Evolutionary conservation across 768 basidiomycete species (phyloP), one percentile per base, ranked within the genome.

Genomic region (Strobilomyces echinocephalus): DNA sequence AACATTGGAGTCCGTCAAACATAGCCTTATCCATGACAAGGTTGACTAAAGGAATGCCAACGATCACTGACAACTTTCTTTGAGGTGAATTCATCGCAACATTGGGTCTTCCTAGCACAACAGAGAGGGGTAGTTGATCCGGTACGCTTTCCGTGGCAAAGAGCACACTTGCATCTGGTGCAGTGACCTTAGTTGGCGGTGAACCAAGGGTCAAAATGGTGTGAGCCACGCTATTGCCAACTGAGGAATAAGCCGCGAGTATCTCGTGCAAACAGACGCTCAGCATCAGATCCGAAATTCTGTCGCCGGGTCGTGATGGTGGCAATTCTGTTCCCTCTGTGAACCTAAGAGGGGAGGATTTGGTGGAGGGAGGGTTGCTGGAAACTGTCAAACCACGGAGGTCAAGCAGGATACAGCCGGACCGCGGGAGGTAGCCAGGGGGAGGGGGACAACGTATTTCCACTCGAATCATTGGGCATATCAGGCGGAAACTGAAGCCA

Each of bases 1-100:
- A 91, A 62, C 85, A 87, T 67, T 97, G 93, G 16, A 98, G 67
- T 12, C 81, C 80, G 63, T 97, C 91, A 8, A 94, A 69, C 2
- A 74, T 56, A 6, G 71, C 63, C 67, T 97, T 95, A 10, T 80
- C 75, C 45, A 92, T 60, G 36, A 80, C 72, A 11, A 78, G 66
- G 60, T 80, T 72, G n/a, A 88, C 68, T 5, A 84, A 83, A 14
- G 92, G 91, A 14, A 95, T 66, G 39, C 73, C 63, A 10, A 74
- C 54, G 5, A 63, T 58, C 18, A 70, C 26, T 12, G 55, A 58
- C 20, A 61, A 34, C 35, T 49, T 60, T 46, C 15, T 55, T 20
- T 55, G 46, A 36, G 49, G 15, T 11, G 45, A 40, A 35, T 38
- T 43, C 36, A 50, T 53, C 36, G 41, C 24, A 30, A 16, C 15